Percentiles rank a stretch among this genome's conserved stretches.
Evolutionary conservation across 2,329 filamentous ascomycete species (phyloP).

Genomic region (Arthroderma sp.): DNA sequence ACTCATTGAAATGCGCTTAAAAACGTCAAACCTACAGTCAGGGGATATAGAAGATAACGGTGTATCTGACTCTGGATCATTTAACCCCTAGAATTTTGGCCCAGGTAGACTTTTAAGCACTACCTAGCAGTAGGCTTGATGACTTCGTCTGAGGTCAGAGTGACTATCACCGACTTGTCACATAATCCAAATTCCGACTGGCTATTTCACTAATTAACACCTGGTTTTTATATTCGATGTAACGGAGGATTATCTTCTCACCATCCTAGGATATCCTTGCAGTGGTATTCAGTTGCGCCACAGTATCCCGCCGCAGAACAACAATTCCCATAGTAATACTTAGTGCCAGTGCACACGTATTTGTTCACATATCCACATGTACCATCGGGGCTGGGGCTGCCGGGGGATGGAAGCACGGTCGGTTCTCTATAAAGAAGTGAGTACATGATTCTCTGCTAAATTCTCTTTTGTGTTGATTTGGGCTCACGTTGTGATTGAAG

Average conservation of each 20-base stretch:
- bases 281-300: background rate
- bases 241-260: background rate
- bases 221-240: no score
- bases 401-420: background rate
- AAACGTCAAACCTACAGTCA: no score
- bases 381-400: slow-evolving; percentile 1
- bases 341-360: slow-evolving; percentile 2
- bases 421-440: background rate
- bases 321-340: slow-evolving; percentile 2
- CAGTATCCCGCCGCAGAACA: slow-evolving; percentile 4
- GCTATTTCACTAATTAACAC: background rate
- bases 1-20: no score
- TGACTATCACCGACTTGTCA: background rate
- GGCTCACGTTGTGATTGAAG: slow-evolving; percentile 1
- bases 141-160: background rate
- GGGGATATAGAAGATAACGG: no score
- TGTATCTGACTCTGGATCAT: no score
- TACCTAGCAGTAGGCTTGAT: no score
- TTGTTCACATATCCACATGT: slow-evolving; percentile 4
- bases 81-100: no score
- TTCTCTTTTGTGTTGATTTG: no score
- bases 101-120: no score
- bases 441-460: no score
- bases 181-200: background rate
- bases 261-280: slow-evolving; percentile 3